These are phyloP conservation scores for Lasiodiplodia sp. DNA, from an alignment of 2,329 filamentous ascomycete species.

Conservation along the genomic window DNA sequence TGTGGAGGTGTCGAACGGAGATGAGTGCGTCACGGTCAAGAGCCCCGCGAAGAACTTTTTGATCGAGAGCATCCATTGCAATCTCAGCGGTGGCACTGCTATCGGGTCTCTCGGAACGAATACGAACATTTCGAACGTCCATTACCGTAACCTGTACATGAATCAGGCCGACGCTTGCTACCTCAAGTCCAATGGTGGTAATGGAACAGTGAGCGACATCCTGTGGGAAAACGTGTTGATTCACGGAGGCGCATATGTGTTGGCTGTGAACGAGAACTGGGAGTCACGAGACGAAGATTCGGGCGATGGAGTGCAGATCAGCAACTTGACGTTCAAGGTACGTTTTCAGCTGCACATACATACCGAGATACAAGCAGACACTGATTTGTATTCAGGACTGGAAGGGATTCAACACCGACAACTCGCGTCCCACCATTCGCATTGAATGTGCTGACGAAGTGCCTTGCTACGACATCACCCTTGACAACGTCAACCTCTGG, in stretches of 20 bases:
- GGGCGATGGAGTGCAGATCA: not conserved
- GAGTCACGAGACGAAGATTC: not conserved
- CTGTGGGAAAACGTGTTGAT: constrained; percentile 6
- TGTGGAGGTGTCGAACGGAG: constrained; percentile 36
- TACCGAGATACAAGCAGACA: not conserved
- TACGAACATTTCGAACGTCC: constrained; percentile 33
- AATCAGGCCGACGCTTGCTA: constrained; percentile 31
- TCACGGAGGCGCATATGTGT: constrained; percentile 5
- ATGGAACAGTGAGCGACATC: not conserved
- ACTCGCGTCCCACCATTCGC: not conserved
- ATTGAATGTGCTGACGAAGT: constrained; percentile 9
- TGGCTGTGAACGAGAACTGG: constrained; percentile 15
- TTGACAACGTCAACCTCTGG: constrained; percentile 9
- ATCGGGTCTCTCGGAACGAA: constrained; percentile 33
- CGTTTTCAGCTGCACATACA: not conserved
- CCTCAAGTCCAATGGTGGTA: constrained; percentile 18
- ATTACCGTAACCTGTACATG: constrained; percentile 34
- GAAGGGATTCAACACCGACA: constrained; percentile 6
- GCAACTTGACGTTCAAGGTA: constrained; percentile 18
- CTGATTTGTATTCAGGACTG: not conserved
- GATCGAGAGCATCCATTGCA: constrained; percentile 36
- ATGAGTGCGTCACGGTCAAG: constrained; percentile 35
- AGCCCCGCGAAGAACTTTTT: constrained; percentile 35
- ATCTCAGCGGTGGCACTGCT: constrained; percentile 33
- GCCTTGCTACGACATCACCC: not conserved